phyloP scores from a whole-genome alignment of 768 basidiomycete genomes.

The Pisolithus albus region DNA sequence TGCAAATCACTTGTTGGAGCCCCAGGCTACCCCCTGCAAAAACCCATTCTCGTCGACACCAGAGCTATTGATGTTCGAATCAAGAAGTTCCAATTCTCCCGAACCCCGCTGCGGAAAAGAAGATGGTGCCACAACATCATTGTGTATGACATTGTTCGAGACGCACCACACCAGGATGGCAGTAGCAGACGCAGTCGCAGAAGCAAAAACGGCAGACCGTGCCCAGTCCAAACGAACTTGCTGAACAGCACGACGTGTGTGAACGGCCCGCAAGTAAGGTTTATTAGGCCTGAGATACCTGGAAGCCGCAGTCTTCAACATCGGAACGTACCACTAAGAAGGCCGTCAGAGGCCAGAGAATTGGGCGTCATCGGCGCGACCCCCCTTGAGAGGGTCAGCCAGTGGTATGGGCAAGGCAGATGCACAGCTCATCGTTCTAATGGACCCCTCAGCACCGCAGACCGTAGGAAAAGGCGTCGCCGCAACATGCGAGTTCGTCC shows the following conservation, averaged over 20 bases:
- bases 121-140: conserved; percentile 22
- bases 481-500: conserved; percentile 77
- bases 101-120: conserved; percentile 3
- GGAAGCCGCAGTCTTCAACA: neutral
- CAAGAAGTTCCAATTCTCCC: neutral
- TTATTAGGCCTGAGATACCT: neutral
- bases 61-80: conserved; percentile 13
- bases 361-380: neutral
- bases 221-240: conserved; percentile 6
- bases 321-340: neutral
- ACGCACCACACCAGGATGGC: conserved; percentile 35
- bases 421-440: neutral
- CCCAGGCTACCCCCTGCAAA: conserved; percentile 60
- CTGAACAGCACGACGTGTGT: conserved; percentile 16
- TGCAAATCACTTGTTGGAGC: conserved; percentile 57
- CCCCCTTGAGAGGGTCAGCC: conserved; percentile 1
- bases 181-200: conserved; percentile 18
- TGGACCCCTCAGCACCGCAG: conserved; percentile 28
- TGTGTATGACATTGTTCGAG: conserved; percentile 28
- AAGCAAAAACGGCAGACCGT: conserved; percentile 17
- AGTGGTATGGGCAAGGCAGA: no score
- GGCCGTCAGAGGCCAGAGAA: neutral
- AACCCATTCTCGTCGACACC: conserved; percentile 19
- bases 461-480: conserved; percentile 53
- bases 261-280: conserved; percentile 20